Evolutionary conservation across 805 yeast genomes (phyloP), one percentile per base, ranked within the genome.

Genomic region (Candida glaebosa): DNA sequence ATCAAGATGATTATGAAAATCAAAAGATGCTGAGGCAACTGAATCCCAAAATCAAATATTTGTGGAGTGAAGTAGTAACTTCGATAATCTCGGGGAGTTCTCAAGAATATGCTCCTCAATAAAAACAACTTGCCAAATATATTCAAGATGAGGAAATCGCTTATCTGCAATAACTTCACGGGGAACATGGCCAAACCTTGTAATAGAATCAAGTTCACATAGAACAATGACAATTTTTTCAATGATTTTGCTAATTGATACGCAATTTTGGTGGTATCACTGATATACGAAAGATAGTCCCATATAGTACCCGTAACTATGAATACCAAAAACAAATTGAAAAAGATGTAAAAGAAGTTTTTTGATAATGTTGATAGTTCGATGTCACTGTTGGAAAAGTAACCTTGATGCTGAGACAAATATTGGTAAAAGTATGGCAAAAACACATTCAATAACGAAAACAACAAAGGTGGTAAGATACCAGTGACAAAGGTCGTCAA

Each of bases 181-280:
- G 99, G 98, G 60, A 85, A 83, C 71, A 91, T 82, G 5, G 96
- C 97, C 31, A 91, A 62, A 4, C 93, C 95, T 63, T 85, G 93
- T 43, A 86, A 66, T 17, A 86, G 75, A 31, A 86, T 70, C 56
- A 93, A 76, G 65, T 91, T 97, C 31, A 89, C 96, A 64, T 93
- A 91, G 60, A 91, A 91, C 39, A 87, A 65, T 0, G 96, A 84
- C 47, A 90, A 75, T 34, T 84, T 86, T 50, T 82, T 75, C 44
- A 91, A 71, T 0, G 96, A 84, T 26, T 81, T 78, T 0, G 98
- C 97, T 45, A 91, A 67, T 52, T 86, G 89, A 49, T 81, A 79
- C 0, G 98, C 98, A 42, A 91, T 76, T 58, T 86, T 81, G 1
- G 95, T 85, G 1, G 97, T 88, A 56, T 93, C 98, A 18, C 79